These are phyloP conservation scores for Singerocomus inundabilis DNA, from an alignment of 1,284 basidiomycete species.

Conservation along the genomic window DNA sequence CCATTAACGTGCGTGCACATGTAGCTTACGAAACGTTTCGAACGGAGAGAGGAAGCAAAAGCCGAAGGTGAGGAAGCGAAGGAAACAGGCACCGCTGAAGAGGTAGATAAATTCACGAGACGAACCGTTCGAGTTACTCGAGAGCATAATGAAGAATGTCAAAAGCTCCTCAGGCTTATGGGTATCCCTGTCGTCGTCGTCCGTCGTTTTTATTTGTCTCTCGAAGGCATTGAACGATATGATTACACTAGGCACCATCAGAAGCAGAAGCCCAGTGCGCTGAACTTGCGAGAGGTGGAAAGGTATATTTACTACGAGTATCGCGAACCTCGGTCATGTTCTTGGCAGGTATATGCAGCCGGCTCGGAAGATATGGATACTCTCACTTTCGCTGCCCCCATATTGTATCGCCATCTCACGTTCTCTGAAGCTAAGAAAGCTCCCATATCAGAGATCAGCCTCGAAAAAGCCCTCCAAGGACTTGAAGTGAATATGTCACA, in stretches of 20 bases:
- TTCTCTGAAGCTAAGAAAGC: constrained; percentile 99
- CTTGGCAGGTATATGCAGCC: constrained; percentile 84
- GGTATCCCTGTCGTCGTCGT: constrained; percentile 95
- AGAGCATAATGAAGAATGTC: constrained; percentile 96
- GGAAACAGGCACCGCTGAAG: constrained; percentile 88
- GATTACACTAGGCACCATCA: constrained; percentile 77
- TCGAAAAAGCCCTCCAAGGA: constrained; percentile 82
- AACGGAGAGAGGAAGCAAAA: constrained; percentile 88
- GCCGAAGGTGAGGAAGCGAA: constrained; percentile 96
- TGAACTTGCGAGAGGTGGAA: constrained; percentile 92
- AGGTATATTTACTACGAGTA: constrained; percentile 45
- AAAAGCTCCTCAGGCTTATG: constrained; percentile 88
- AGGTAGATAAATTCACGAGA: constrained; percentile 88
- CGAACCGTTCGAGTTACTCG: constrained; percentile 94
- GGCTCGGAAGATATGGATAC: constrained; percentile 99
- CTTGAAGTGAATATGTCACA: constrained; percentile 91
- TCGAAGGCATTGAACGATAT: constrained; percentile 5
- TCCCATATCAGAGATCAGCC: constrained; percentile 93
- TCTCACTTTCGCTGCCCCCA: constrained; percentile 90
- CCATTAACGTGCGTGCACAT: constrained; percentile 4
- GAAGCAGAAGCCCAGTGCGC: constrained; percentile 99
- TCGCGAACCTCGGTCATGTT: constrained; percentile 3
- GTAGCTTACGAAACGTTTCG: constrained; percentile 91
- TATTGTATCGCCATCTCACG: constrained; percentile 93
- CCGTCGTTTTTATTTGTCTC: constrained; percentile 44